Conservation (phyloP, 306 rosid genomes). For the Medicago truncatula region MtrunA17r5.0-ANR NC_053043.1:2544001-2544500, state of each 20-base stretch:
- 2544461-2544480: constrained; percentile 34
- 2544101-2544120: constrained; percentile 76
- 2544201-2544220: constrained; percentile 48
- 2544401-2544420: constrained; percentile 44
- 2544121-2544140: constrained; percentile 74
- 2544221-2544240: constrained; percentile 57
- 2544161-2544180: constrained; percentile 81
- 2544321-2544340: constrained; percentile 74
- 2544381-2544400: constrained; percentile 58
- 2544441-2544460: constrained; percentile 49
- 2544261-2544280: constrained; percentile 54
- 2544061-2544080: constrained; percentile 59
- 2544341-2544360: constrained; percentile 66
- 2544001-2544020: constrained; percentile 78
- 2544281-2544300: constrained; percentile 65
- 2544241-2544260: constrained; percentile 60
- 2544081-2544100: constrained; percentile 62
- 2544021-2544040: constrained; percentile 83
- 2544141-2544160: constrained; percentile 88
- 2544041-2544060: constrained; percentile 63
- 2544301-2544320: constrained; percentile 76
- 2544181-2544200: constrained; percentile 77
- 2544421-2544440: constrained; percentile 51
- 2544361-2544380: constrained; percentile 56
- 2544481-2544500: constrained; percentile 16